Evolutionary conservation across 2,329 filamentous ascomycete genomes (phyloP), one percentile per base, ranked within the genome.

Genomic region (Colletotrichum sp.): DNA sequence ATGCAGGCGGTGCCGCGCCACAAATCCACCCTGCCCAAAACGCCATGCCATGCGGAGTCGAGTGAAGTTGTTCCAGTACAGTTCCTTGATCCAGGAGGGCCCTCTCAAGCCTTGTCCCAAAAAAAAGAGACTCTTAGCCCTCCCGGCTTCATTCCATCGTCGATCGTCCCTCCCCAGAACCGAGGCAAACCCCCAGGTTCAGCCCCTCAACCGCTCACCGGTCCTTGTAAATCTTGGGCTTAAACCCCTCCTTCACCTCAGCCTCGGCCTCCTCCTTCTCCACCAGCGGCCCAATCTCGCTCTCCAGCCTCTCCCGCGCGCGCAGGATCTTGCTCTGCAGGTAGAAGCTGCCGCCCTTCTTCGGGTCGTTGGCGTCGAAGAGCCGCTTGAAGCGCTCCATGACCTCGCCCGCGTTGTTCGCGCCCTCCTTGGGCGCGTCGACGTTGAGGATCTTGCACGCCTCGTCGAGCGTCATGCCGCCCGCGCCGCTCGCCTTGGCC

Each of bases 381-480:
- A 99, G 88, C 78, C 94, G 93, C 91, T 98, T 98, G 90, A 98
- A 99, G 70, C 96, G 91, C 80, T 94, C 92, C 86, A 94, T 93
- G 71, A 98, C 93, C 78, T 94, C 90, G 80, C 96, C 94, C 83
- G 96, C 88, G 83, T 96, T 94, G 75, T 93, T 90, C 83, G 95
- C 90, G 61, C 95, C 95, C 76, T 90, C 91, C 83, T 94, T 91
- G 2, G 96, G 96, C 48, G 96, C 95, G 84, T 96, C 95, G 80
- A 99, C 96, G 84, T 99, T 98, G 78, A 99, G 91, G 82, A 99
- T 98, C 86, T 96, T 95, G 91, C 96, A 98, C 70, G 97, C 97
- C 89, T 99, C 97, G 80, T 98, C 95, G 81, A 99, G 93, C 10
- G 96, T 97, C 85, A 98, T 94, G 83, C 96, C 95, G 7, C 92